These are phyloP conservation scores for Tetracladium maxilliforme DNA, from an alignment of 2,329 filamentous ascomycete species.

Conservation along the genomic window DNA sequence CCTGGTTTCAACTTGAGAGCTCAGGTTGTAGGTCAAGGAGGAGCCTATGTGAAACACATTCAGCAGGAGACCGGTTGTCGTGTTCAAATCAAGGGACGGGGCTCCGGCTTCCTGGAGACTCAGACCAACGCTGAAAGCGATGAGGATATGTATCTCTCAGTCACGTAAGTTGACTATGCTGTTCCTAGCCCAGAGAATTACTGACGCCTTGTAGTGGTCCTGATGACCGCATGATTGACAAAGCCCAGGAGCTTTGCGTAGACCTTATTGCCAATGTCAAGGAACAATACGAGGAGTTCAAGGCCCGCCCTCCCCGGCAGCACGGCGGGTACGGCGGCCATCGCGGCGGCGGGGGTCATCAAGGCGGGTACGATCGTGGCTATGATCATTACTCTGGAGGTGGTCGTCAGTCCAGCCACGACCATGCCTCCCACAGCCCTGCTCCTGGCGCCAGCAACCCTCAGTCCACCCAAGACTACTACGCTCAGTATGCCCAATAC, in stretches of 20 bases:
- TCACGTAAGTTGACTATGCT: conserved; percentile 50
- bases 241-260: conserved; percentile 77
- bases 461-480: conserved; percentile 46
- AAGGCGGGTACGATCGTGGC: conserved; percentile 20
- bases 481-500: conserved; percentile 72
- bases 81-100: conserved; percentile 94
- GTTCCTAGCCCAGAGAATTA: conserved; percentile 2
- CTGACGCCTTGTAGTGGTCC: conserved; percentile 48
- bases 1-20: conserved; percentile 92
- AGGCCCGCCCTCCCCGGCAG: conserved; percentile 55
- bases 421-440: conserved; percentile 17
- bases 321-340: conserved; percentile 39
- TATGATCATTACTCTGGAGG: conserved; percentile 10
- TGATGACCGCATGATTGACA: conserved; percentile 71
- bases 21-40: conserved; percentile 88
- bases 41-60: conserved; percentile 95
- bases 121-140: conserved; percentile 84
- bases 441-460: conserved; percentile 26
- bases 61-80: conserved; percentile 90
- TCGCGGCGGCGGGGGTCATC: conserved; percentile 14
- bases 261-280: conserved; percentile 78
- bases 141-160: conserved; percentile 91
- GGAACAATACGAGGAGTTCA: conserved; percentile 83
- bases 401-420: conserved; percentile 21
- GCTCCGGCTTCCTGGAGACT: conserved; percentile 85